Evolutionary conservation across 768 basidiomycete genomes (phyloP).

Genomic region (Kwoniella pini): DNA sequence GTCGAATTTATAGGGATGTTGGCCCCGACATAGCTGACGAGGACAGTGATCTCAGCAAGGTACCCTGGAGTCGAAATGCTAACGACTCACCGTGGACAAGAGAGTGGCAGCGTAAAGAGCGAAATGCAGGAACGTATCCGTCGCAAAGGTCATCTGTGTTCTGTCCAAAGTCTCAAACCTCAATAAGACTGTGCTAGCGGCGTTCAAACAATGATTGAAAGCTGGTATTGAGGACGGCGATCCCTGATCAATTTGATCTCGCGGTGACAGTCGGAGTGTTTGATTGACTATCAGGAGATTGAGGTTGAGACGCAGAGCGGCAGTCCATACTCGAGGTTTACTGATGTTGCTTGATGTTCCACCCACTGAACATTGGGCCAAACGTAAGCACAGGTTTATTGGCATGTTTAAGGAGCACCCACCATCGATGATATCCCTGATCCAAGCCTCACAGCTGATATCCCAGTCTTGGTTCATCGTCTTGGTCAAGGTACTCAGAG

Average conservation of each 20-base stretch:
- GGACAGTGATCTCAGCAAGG: not conserved
- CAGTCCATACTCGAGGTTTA: slow-evolving; percentile 34
- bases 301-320: slow-evolving; percentile 30
- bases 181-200: slow-evolving; percentile 27
- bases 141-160: slow-evolving; percentile 25
- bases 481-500: slow-evolving; percentile 29
- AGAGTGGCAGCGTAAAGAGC: slow-evolving; percentile 36
- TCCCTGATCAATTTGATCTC: slow-evolving; percentile 24
- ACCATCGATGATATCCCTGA: slow-evolving; percentile 31
- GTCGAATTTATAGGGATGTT: slow-evolving; percentile 24
- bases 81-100: slow-evolving; percentile 30
- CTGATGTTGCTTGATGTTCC: slow-evolving; percentile 15
- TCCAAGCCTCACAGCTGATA: slow-evolving; percentile 30
- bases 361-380: not conserved
- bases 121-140: slow-evolving; percentile 38
- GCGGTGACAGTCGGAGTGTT: slow-evolving; percentile 22
- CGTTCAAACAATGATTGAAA: slow-evolving; percentile 32
- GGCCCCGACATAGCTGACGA: slow-evolving; percentile 6
- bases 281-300: slow-evolving; percentile 38
- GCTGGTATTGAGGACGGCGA: slow-evolving; percentile 28
- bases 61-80: not conserved
- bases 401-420: too few species aligned
- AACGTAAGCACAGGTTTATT: not conserved
- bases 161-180: slow-evolving; percentile 25
- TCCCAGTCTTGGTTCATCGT: slow-evolving; percentile 39